These are phyloP conservation scores for Lathyrus sativus DNA, from an alignment of 306 rosid species.

Conservation along the genomic window DNA sequence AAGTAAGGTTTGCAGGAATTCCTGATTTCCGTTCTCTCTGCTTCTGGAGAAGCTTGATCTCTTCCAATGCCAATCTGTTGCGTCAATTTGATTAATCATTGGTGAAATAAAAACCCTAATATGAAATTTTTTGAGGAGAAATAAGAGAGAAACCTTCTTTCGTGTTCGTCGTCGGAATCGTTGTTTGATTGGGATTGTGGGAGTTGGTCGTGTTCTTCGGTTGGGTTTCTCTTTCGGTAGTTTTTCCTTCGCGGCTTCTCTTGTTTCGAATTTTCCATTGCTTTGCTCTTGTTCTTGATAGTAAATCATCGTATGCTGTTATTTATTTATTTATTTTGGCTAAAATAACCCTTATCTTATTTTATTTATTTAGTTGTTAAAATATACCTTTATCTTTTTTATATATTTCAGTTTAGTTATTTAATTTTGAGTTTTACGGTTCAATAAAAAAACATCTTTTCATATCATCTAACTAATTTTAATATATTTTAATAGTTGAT, in stretches of 20 bases:
- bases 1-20: constrained; percentile 59
- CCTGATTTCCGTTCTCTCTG: constrained; percentile 92
- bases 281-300: not conserved
- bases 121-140: not conserved
- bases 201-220: constrained; percentile 37
- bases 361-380: no score
- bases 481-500: no score
- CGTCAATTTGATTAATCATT: not conserved
- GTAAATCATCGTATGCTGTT: not conserved
- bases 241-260: constrained; percentile 53
- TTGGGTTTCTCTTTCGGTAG: constrained; percentile 61
- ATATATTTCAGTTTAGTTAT: no score
- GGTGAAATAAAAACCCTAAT: constrained; percentile 26
- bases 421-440: no score
- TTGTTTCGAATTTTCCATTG: constrained; percentile 44
- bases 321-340: no score
- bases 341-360: no score
- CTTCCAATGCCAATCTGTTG: constrained; percentile 81
- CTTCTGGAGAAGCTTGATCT: constrained; percentile 86
- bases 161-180: constrained; percentile 66
- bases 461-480: no score
- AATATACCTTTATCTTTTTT: no score
- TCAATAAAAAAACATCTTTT: no score
- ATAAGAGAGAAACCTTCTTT: constrained; percentile 54
- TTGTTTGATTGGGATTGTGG: constrained; percentile 29